Percentiles rank a stretch among this genome's conserved stretches.
Evolutionary conservation across 108 stramenopile genomes (phyloP).

Genomic region (Skeletonema tropicum): DNA sequence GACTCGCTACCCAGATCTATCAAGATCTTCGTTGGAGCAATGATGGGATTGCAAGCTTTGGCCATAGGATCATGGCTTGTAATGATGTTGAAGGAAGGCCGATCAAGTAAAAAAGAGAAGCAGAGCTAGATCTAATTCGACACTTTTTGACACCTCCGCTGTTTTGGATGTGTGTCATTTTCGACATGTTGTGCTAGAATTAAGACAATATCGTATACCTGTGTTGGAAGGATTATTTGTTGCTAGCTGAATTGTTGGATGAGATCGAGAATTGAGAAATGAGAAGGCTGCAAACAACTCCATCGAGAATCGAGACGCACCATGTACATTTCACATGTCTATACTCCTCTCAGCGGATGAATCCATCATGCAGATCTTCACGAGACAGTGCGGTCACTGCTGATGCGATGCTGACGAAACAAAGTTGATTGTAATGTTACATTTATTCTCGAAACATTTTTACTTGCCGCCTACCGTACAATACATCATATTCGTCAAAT

Average conservation of each 20-base stretch:
- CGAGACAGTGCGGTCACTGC: too few relatives aligned
- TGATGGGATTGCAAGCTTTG: conserved; percentile 32
- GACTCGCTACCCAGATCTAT: conserved; percentile 23
- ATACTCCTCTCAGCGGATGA: too few relatives aligned
- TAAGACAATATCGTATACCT: neutral
- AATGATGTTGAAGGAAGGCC: conserved; percentile 24
- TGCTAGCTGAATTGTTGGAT: neutral
- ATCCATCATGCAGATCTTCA: too few relatives aligned
- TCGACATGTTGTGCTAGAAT: neutral
- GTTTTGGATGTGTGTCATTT: neutral
- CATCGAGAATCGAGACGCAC: neutral
- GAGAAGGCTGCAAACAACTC: neutral
- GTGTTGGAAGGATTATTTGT: neutral
- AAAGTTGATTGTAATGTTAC: too few relatives aligned
- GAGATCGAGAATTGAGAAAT: neutral
- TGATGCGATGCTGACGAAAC: too few relatives aligned
- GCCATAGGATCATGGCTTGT: conserved; percentile 34
- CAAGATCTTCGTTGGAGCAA: conserved; percentile 34
- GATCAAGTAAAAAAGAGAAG: conserved; percentile 28
- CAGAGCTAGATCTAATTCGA: conserved; percentile 20
- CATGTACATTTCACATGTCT: too few relatives aligned
- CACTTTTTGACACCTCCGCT: neutral
- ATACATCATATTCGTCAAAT: too few relatives aligned
- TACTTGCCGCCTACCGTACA: too few relatives aligned
- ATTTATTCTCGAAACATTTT: too few relatives aligned